Evolutionary conservation across 2,329 filamentous ascomycete species (phyloP), one percentile per base, ranked within the genome.

Genomic region (Ceratocystis harringtonii): DNA sequence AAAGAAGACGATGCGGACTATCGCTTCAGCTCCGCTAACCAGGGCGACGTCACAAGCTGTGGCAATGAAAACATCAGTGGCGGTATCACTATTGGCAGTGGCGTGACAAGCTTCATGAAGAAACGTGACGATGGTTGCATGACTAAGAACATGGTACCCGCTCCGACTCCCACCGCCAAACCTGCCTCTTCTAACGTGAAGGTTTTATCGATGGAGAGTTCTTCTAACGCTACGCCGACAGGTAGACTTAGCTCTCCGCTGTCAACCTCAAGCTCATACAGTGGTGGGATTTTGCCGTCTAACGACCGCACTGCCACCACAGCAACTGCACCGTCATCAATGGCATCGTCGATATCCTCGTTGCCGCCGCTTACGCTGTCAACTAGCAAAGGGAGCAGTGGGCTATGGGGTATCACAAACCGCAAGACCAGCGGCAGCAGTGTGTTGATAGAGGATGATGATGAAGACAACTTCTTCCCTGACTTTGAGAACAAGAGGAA

Each of bases 401-500:
- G 78, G 2, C 72, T 82, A 10, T 80, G 81, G 79, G 76, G 76
- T 22, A 78, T 79, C 10, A 73, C 74, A 22, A 71, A 69, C 63
- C 70, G 71, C 50, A 67, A 68, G 62, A 25, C 75, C 74, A 75
- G 73, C 75, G 32, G 48, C 43, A 60, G n/a, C 25, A 58, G 19
- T 15, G 41, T 48, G n/a, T 36, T 62, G 12, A 30, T 44, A 17
- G 77, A 79, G 15, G 75, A 77, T 6, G 78, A 79, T 22, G 77
- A 80, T 22, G 80, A 81, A 1, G 77, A 80, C n/a, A 77, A 80
- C 61, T 76, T 82, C 70, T 74, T 82, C 4, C 76, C 81, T 1
- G 78, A 83, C 70, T 83, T 84, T 70, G 77, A 78, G 60, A 74
- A 76, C 65, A 75, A 73, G 68, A 74, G 68, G 22, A 68, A 68